Base-by-base conservation (phyloP, 129 eudicot genomes). In the Lactuca saligna region DNA sequence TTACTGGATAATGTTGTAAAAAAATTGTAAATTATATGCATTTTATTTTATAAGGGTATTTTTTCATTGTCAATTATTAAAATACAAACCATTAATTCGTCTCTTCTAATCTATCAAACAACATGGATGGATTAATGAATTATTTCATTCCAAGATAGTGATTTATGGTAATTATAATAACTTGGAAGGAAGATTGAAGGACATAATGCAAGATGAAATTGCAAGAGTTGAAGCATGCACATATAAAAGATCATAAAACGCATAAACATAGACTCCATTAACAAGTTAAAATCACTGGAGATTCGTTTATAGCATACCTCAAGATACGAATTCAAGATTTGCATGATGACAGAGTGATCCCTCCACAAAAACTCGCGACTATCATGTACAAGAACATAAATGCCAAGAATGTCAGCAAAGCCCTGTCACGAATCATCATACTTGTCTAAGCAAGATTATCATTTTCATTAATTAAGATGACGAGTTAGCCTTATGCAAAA, bases 301-400 rank as follows among this genome's bases (percentile, higher is more conserved):
- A 54, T 9, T 57, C 17, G 15, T 33, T 41, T 50, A 67, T 55
- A 38, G 51, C 61, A 72, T 44, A 48, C 61, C 75, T 67, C 57
- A 63, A 49, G 61, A 14, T 73, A 48, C 41, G 51, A 63, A 73
- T 44, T 82, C 77, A 86, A 11, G 91, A 84, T 80, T 91, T 87
- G 81, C 98, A 93, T 67, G 95, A 89, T 3, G 97, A 90, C 37
- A 93, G 86, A 59, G 92, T 80, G 69, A 89, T 79, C 68, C 98
- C 98, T 54, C 98, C 98, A 56, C 98, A 93, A 48, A 80, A 76
- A 61, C 90, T 88, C n/a, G 98, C 98, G 3, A 93, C 82, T 79
- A 93, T 93, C 35, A 89, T 78, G 79, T 93, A 93, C 69, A 93
- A 71, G 38, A 87, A 69, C 17, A 93, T 58, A 55, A 93, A 90